These are phyloP conservation scores for Penicillium sp. DNA, from an alignment of 2,329 filamentous ascomycete genomes.

Conservation along the genomic window DNA sequence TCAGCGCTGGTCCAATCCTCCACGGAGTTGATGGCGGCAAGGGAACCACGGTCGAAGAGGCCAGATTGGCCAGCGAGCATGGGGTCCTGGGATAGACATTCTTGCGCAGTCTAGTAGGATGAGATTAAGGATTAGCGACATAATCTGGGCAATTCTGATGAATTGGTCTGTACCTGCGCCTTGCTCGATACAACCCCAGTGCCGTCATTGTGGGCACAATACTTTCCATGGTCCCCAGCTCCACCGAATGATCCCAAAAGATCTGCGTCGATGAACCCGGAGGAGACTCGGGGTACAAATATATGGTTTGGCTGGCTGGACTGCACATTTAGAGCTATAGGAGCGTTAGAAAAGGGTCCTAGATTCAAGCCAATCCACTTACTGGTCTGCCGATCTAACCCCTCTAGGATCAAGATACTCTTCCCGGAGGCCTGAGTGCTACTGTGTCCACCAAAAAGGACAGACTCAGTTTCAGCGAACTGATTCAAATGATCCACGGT, in stretches of 20 bases:
- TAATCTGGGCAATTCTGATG: neutral
- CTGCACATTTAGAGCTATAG: constrained; percentile 18
- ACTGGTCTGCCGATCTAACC: constrained; percentile 63
- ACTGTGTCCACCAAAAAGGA: constrained; percentile 51
- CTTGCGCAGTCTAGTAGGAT: constrained; percentile 14
- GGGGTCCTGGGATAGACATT: constrained; percentile 25
- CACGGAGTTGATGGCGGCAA: constrained; percentile 41
- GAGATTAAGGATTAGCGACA: neutral
- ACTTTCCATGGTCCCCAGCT: constrained; percentile 4
- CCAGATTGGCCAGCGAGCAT: constrained; percentile 14
- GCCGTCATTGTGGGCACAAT: constrained; percentile 15
- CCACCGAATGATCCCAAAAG: constrained; percentile 8
- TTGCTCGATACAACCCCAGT: constrained; percentile 2
- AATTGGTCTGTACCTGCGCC: constrained; percentile 12
- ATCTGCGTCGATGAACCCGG: constrained; percentile 13
- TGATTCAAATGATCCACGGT: constrained; percentile 60
- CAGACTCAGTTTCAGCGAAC: constrained; percentile 57
- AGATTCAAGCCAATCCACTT: constrained; percentile 40
- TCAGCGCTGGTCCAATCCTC: constrained; percentile 32
- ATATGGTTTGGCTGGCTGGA: constrained; percentile 14
- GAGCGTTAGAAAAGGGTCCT: constrained; percentile 5
- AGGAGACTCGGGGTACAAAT: constrained; percentile 18
- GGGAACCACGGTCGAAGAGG: constrained; percentile 16
- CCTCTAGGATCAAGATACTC: constrained; percentile 50
- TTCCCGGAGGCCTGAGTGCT: constrained; percentile 23